phyloP scores from a whole-genome alignment of 345 rosid species.

The Moringa oleifera region DNA sequence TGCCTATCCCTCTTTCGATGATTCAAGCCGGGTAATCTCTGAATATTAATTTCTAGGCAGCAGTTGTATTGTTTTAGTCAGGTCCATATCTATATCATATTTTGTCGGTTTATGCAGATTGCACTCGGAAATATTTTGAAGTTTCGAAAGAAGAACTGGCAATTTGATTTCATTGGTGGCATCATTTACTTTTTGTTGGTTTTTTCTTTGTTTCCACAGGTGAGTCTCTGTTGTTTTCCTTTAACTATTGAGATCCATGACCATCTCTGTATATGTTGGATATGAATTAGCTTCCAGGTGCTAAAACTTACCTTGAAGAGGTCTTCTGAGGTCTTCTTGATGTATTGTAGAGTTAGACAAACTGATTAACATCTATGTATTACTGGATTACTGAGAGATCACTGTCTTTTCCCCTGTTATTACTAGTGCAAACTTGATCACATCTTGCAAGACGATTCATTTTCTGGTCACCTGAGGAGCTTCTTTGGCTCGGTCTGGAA shows the following conservation, averaged over 20 bases:
- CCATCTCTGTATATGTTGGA: neutral
- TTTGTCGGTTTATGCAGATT: slow-evolving; percentile 53
- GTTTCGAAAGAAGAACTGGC: slow-evolving; percentile 99
- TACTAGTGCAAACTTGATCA: slow-evolving; percentile 90
- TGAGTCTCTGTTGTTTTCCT: slow-evolving; percentile 22
- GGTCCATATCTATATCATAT: slow-evolving; percentile 12
- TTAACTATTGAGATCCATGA: neutral
- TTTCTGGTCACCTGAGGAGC: slow-evolving; percentile 80
- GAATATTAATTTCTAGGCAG: slow-evolving; percentile 8
- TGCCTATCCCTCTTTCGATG: slow-evolving; percentile 91
- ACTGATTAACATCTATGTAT: neutral
- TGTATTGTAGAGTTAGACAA: neutral
- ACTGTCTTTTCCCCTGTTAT: slow-evolving; percentile 18
- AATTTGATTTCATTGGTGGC: slow-evolving; percentile 97
- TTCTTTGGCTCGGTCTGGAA: slow-evolving; percentile 80
- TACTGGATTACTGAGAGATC: slow-evolving; percentile 2
- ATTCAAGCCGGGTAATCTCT: slow-evolving; percentile 82
- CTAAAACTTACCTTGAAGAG: neutral
- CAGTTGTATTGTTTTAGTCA: slow-evolving; percentile 11
- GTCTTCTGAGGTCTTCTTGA: neutral
- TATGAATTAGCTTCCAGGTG: neutral
- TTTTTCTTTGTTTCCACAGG: slow-evolving; percentile 95
- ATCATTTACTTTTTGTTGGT: slow-evolving; percentile 83
- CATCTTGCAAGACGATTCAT: slow-evolving; percentile 78
- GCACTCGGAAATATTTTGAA: slow-evolving; percentile 98